Conservation (phyloP, 2,329 filamentous ascomycete genomes). For the Colletotrichum aenigma region DNA sequence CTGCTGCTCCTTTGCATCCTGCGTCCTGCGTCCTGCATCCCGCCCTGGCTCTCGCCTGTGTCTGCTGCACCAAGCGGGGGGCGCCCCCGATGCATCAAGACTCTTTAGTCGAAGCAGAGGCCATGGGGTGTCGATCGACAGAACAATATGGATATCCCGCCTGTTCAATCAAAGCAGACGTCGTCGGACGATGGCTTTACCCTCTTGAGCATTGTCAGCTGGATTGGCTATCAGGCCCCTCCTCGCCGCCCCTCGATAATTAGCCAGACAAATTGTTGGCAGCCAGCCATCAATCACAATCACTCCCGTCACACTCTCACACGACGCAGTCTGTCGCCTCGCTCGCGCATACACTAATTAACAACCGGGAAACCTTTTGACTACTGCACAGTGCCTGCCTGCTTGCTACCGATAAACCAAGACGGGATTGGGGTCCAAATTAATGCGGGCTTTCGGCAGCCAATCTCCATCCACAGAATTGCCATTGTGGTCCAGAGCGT, state of each 20-base stretch:
- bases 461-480: conserved; percentile 1
- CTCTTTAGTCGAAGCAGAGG: not conserved
- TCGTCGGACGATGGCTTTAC: not conserved
- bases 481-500: not conserved
- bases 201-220: not conserved
- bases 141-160: not conserved
- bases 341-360: not conserved
- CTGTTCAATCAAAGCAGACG: not conserved
- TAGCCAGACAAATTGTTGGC: not conserved
- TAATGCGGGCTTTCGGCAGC: not conserved
- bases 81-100: conserved; percentile 3
- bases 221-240: not conserved
- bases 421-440: not conserved
- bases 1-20: not conserved
- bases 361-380: not conserved
- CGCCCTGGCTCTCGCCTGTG: not conserved
- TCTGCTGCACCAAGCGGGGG: not conserved
- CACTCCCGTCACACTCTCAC: not conserved
- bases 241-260: not conserved
- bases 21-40: not conserved
- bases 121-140: not conserved
- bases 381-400: not conserved
- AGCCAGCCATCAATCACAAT: not conserved
- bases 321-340: not conserved
- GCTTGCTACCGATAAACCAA: not conserved